A percentile compares a stretch with the other conserved stretches of the same genome.
Conservation (phyloP, 1,284 basidiomycete species). For the Ceratobasidium sp. region DNA sequence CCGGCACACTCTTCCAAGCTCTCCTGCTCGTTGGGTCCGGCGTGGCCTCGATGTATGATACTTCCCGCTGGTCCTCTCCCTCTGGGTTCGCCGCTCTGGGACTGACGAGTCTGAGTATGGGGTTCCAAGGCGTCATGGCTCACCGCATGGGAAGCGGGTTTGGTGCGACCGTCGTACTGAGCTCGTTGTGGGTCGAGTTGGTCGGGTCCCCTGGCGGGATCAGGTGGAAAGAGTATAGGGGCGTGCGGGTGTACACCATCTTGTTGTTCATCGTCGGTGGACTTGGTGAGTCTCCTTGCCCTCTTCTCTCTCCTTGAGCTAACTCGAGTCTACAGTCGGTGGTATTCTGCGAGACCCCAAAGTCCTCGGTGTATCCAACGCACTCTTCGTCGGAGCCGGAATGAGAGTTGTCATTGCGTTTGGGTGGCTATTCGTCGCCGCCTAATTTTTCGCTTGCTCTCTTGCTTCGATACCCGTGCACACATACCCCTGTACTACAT, state of each 20-base stretch:
- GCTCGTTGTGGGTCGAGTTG: conserved; percentile 27
- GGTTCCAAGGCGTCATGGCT: conserved; percentile 31
- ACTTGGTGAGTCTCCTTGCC: neutral
- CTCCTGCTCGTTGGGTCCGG: neutral
- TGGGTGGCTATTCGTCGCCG: conserved; percentile 1
- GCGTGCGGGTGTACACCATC: conserved; percentile 7
- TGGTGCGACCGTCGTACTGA: conserved; percentile 20
- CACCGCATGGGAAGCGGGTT: conserved; percentile 32
- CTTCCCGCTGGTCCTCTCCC: conserved; percentile 4
- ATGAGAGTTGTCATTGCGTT: conserved; percentile 14
- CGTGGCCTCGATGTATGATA: conserved; percentile 19
- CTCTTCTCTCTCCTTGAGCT: neutral
- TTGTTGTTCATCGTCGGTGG: conserved; percentile 21
- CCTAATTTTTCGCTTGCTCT: neutral
- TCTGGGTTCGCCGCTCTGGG: conserved; percentile 13
- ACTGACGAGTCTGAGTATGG: conserved; percentile 21
- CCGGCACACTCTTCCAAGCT: conserved; percentile 18
- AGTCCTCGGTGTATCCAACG: neutral
- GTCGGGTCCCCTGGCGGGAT: conserved; percentile 23
- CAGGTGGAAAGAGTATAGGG: conserved; percentile 21
- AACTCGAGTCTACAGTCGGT: neutral
- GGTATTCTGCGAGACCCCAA: conserved; percentile 11
- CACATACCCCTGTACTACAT: neutral
- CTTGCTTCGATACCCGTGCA: neutral
- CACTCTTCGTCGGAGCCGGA: conserved; percentile 19